phyloP scores from a whole-genome alignment of 2,329 filamentous ascomycete species.

The Cladophialophora immunda region DNA sequence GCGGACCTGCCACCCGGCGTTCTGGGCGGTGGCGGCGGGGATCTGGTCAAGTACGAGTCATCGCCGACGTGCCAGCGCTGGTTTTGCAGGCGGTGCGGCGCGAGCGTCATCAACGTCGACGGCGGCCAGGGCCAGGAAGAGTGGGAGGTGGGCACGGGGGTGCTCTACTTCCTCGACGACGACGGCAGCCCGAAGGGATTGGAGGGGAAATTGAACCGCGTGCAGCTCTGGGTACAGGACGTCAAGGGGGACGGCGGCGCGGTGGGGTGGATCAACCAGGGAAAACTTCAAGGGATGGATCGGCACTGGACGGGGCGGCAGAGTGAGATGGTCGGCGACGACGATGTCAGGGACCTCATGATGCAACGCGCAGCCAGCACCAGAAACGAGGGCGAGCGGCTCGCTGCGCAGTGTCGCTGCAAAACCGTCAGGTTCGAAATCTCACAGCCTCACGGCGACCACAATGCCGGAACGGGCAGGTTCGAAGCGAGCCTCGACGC shows the following conservation, averaged over 20 bases:
- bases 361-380: background rate
- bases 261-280: slow-evolving; percentile 35
- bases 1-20: slow-evolving; percentile 17
- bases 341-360: slow-evolving; percentile 23
- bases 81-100: slow-evolving; percentile 34
- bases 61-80: slow-evolving; percentile 26
- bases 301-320: slow-evolving; percentile 27
- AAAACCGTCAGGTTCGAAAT: slow-evolving; percentile 24
- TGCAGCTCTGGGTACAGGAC: slow-evolving; percentile 37
- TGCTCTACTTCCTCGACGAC: slow-evolving; percentile 23
- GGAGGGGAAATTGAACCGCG: slow-evolving; percentile 30
- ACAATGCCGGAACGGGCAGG: slow-evolving; percentile 23
- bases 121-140: slow-evolving; percentile 19
- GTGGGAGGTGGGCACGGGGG: slow-evolving; percentile 36
- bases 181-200: background rate
- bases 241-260: slow-evolving; percentile 36
- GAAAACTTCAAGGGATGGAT: slow-evolving; percentile 30
- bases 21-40: background rate
- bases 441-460: slow-evolving; percentile 6
- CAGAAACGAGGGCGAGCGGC: slow-evolving; percentile 3
- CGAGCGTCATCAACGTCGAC: slow-evolving; percentile 32
- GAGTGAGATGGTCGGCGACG: slow-evolving; percentile 30
- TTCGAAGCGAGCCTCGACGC: slow-evolving; percentile 28
- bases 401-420: slow-evolving; percentile 30
- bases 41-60: slow-evolving; percentile 25